Evolutionary conservation across 2,329 filamentous ascomycete species (phyloP).

Genomic region (Pyrenochaeta sp.): DNA sequence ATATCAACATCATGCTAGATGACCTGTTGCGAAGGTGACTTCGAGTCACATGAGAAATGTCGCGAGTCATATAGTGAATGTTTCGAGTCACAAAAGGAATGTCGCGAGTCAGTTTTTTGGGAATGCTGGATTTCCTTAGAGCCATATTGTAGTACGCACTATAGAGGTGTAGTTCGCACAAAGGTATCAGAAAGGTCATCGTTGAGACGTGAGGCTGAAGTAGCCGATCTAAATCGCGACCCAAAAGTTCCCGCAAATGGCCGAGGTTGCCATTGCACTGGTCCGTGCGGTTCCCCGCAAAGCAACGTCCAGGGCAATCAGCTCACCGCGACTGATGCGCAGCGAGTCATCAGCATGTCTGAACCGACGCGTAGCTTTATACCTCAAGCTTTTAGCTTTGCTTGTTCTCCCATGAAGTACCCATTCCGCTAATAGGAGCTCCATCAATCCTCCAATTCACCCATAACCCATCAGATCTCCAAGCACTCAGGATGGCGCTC

Average conservation of each 20-base stretch:
- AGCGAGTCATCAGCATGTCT: constrained; percentile 42
- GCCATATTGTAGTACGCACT: too few species aligned
- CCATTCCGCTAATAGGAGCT: constrained; percentile 9
- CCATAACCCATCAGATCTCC: neutral
- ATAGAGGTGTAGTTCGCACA: too few species aligned
- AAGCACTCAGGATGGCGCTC: constrained; percentile 3
- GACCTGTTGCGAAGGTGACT: too few species aligned
- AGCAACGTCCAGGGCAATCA: constrained; percentile 8
- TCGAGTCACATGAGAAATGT: too few species aligned
- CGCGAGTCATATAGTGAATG: too few species aligned
- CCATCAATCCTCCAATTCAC: neutral
- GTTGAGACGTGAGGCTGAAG: neutral
- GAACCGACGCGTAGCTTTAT: constrained; percentile 22
- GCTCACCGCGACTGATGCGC: constrained; percentile 25
- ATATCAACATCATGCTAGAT: too few species aligned
- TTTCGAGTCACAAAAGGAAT: too few species aligned
- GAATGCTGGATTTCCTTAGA: too few species aligned
- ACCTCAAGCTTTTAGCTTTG: neutral
- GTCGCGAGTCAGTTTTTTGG: too few species aligned
- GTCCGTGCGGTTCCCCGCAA: constrained; percentile 28
- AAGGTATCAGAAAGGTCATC: neutral
- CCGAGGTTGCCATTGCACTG: constrained; percentile 11
- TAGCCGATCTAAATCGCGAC: neutral
- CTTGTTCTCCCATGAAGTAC: neutral
- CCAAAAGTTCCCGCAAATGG: constrained; percentile 7